Evolutionary conservation across 1,139 yeast species (phyloP).

Genomic region (Hyphopichia fennica): DNA sequence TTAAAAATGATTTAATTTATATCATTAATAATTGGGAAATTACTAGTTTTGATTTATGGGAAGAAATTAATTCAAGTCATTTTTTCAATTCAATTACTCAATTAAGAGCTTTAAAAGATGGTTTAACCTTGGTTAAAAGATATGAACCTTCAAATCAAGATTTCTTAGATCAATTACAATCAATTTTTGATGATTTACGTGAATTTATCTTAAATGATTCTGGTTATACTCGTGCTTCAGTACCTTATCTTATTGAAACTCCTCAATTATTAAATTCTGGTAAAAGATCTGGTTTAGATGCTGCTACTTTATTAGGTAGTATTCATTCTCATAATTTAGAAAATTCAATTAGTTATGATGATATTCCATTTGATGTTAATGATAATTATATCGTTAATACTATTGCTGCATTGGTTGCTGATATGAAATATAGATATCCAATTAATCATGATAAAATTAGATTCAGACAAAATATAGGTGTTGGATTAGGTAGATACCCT

Average conservation of each 20-base stretch:
- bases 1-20: conserved; percentile 73
- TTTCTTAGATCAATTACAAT: conserved; percentile 23
- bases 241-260: conserved; percentile 67
- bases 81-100: conserved; percentile 79
- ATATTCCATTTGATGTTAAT: conserved; percentile 60
- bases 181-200: conserved; percentile 33
- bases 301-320: conserved; percentile 73
- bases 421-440: conserved; percentile 75
- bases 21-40: conserved; percentile 62
- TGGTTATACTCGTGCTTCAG: conserved; percentile 43
- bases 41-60: conserved; percentile 88
- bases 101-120: conserved; percentile 64
- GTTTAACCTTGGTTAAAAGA: conserved; percentile 44
- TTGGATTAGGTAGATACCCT: conserved; percentile 89
- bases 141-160: conserved; percentile 28
- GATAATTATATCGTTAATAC: conserved; percentile 59
- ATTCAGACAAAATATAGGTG: conserved; percentile 43
- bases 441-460: conserved; percentile 56
- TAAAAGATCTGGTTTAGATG: conserved; percentile 71
- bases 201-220: conserved; percentile 40
- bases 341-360: conserved; percentile 22
- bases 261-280: conserved; percentile 45
- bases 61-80: conserved; percentile 74
- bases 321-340: conserved; percentile 61
- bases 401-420: conserved; percentile 54